Evolutionary conservation across 1,284 basidiomycete genomes (phyloP), one percentile per base, ranked within the genome.

Genomic region (Leccinum pachyderme): DNA sequence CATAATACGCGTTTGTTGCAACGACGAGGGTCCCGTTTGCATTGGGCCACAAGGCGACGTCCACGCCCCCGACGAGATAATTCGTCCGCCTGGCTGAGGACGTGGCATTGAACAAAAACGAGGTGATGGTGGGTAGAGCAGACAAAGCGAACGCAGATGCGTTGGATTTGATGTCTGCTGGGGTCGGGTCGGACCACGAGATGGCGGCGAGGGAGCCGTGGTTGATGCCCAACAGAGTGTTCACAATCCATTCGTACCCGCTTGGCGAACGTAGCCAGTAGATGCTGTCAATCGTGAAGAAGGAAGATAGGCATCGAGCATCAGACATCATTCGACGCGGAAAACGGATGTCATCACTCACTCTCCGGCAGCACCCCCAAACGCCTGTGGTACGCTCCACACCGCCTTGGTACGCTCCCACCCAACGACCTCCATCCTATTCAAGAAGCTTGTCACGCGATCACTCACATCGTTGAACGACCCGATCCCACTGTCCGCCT

Each of bases 301-400:
- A 46, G 27, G 25, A 46, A 7, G 27, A 46, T 9, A 39, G 27
- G 44, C 28, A 28, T 46, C 44, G n/a, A 46, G 12, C n/a, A 28
- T 46, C 25, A 27, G 44, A 28, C 9, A 46, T 18, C 8, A 4
- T n/a, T 24, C 7, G 22, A 25, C 15, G 9, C 43, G 27, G 43
- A 28, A 28, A 18, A n/a, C 8, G 15, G 28, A 46, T 5, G 3
- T 1, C 2, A 28, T 5, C 5, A 71, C 83, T 66, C 47, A 89
- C 84, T 77, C 75, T 31, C 52, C 66, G 5, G 63, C 12, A n/a
- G 76, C 75, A 33, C 77, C 77, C 18, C 88, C 87, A 61, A 91
- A 91, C 0, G 80, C 89, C 68, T 91, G 89, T 2, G 89, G 86
- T 0, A 90, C 88, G 12, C 81, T 81, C 89, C 89, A 91, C 4